A percentile compares a stretch with the other conserved stretches of the same genome.
Conservation (phyloP, 768 basidiomycete species). For the Lactarius deliciosus region DNA sequence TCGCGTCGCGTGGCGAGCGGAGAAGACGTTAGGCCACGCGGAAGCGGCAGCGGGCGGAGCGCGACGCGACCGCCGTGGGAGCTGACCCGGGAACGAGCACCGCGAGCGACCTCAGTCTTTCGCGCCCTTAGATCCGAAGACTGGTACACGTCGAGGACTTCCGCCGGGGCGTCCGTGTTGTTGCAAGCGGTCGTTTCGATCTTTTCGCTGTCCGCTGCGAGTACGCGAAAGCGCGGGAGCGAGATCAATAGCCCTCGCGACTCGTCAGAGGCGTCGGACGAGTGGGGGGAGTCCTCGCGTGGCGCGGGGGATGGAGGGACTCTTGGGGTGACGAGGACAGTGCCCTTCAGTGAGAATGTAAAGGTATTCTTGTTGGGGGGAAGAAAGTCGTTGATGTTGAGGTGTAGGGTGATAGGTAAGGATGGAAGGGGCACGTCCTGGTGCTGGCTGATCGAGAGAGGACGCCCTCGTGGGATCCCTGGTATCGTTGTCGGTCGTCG, state of each 20-base stretch:
- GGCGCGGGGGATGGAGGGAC: conserved; percentile 35
- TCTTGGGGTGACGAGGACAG: conserved; percentile 56
- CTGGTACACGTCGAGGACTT: conserved; percentile 61
- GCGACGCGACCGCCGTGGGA: conserved; percentile 60
- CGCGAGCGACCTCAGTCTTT: conserved; percentile 62
- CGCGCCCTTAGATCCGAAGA: conserved; percentile 60
- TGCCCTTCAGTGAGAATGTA: conserved; percentile 64
- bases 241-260: conserved; percentile 52
- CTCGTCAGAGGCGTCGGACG: conserved; percentile 32
- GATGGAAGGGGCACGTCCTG: conserved; percentile 42
- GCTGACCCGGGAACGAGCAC: conserved; percentile 58
- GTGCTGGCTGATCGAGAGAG: conserved; percentile 36
- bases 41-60: conserved; percentile 44
- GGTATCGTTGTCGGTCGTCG: conserved; percentile 37
- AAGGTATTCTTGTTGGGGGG: conserved; percentile 64
- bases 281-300: conserved; percentile 23
- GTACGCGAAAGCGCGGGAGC: conserved; percentile 67
- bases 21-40: conserved; percentile 27
- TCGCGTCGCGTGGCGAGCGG: conserved; percentile 27
- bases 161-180: conserved; percentile 44
- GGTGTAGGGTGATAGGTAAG: conserved; percentile 66
- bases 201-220: conserved; percentile 64
- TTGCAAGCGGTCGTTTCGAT: conserved; percentile 60
- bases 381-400: conserved; percentile 78
- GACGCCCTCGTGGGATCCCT: conserved; percentile 42